phyloP scores from a whole-genome alignment of 768 basidiomycete species.

The Daedaleopsis nitida region DNA sequence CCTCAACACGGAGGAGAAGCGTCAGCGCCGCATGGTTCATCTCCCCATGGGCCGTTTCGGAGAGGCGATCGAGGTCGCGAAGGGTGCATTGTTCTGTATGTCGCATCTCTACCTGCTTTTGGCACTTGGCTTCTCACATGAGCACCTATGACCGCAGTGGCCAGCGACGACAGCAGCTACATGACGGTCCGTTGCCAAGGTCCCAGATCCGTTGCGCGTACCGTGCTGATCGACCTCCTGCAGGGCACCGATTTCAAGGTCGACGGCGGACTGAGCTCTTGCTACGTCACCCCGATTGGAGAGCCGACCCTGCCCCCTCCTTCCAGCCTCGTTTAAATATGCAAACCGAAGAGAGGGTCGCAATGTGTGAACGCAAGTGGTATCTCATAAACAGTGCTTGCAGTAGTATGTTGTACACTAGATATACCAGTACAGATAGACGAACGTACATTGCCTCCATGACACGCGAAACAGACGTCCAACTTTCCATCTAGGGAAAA shows the following conservation, averaged over 20 bases:
- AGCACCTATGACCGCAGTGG: constrained; percentile 50
- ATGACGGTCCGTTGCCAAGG: constrained; percentile 67
- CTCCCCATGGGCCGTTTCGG: constrained; percentile 98
- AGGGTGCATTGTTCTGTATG: constrained; percentile 90
- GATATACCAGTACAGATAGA: constrained; percentile 3
- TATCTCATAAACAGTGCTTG: background rate
- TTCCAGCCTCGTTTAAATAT: constrained; percentile 59
- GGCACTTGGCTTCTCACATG: background rate
- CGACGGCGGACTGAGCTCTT: constrained; percentile 90
- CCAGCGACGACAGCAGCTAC: constrained; percentile 95
- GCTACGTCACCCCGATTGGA: constrained; percentile 90
- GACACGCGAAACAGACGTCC: too few species aligned
- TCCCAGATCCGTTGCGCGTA: background rate
- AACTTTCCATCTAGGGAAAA: too few species aligned
- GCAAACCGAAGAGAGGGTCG: too few species aligned
- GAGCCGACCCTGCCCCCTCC: constrained; percentile 76
- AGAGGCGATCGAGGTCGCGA: constrained; percentile 93
- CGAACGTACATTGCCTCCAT: background rate
- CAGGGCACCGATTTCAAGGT: constrained; percentile 94
- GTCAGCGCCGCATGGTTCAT: constrained; percentile 85
- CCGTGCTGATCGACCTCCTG: constrained; percentile 1
- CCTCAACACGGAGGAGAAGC: constrained; percentile 94
- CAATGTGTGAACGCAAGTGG: too few species aligned
- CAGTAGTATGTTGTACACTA: constrained; percentile 6
- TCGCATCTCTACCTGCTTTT: constrained; percentile 22